Percentiles rank a stretch among this genome's conserved stretches.
These are phyloP conservation scores for Lasiosphaeria hispida DNA, from an alignment of 495 filamentous ascomycete genomes.

Conservation along the genomic window DNA sequence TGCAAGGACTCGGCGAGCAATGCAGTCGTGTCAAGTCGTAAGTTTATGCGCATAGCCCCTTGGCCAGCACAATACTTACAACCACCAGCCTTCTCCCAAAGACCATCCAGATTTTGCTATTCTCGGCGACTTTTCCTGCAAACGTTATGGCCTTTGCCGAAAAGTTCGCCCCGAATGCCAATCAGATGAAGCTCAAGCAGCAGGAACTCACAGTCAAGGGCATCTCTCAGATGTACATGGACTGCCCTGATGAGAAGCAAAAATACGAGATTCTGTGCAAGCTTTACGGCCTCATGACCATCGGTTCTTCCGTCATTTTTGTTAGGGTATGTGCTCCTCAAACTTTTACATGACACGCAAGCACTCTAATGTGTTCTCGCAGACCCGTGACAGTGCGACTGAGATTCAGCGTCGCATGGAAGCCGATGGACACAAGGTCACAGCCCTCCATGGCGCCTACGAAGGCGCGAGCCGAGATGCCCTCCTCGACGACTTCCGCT, in stretches of 20 bases:
- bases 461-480: conserved; percentile 79
- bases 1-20: conserved; percentile 92
- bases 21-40: conserved; percentile 84
- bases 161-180: conserved; percentile 77
- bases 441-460: conserved; percentile 79
- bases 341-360: background rate
- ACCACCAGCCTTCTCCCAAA: conserved; percentile 61
- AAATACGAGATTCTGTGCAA: conserved; percentile 87
- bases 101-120: conserved; percentile 79
- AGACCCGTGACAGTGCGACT: conserved; percentile 77
- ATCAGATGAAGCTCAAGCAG: conserved; percentile 81
- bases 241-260: conserved; percentile 72
- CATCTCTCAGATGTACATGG: conserved; percentile 95
- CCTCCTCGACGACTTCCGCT: conserved; percentile 85
- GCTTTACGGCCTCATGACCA: conserved; percentile 92
- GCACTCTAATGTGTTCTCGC: conserved; percentile 24
- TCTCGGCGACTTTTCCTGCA: conserved; percentile 93
- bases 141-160: conserved; percentile 77
- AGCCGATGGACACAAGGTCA: conserved; percentile 85
- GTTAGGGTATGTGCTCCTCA: conserved; percentile 63
- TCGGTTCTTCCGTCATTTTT: conserved; percentile 97
- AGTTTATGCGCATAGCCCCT: conserved; percentile 27
- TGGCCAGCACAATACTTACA: conserved; percentile 9
- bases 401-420: conserved; percentile 84
- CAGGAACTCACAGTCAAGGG: conserved; percentile 94